Conservation (phyloP, 352 stramenopile genomes). For the Globisporangium parvum region DNA sequence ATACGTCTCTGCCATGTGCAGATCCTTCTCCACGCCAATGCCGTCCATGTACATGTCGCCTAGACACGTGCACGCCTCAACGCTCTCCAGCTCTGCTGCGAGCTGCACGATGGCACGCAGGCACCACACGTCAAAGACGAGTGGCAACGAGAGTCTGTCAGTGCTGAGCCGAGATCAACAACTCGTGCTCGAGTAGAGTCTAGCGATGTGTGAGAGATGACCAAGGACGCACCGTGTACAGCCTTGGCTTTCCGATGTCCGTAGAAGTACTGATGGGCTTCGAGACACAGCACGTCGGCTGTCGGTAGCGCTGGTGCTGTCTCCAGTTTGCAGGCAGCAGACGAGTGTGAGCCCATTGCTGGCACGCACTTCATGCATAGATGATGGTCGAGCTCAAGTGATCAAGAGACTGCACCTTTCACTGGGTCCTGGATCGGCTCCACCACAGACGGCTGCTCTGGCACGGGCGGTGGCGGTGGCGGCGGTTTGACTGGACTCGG, state of each 20-base stretch:
- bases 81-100: conserved; percentile 38
- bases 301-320: neutral
- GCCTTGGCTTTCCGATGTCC: conserved; percentile 35
- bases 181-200: neutral
- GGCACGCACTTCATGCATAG: neutral
- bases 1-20: conserved; percentile 49
- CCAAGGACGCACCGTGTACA: conserved; percentile 42
- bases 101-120: conserved; percentile 16
- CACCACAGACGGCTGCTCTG: conserved; percentile 1
- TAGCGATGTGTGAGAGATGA: neutral
- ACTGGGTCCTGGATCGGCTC: neutral
- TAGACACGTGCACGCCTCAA: conserved; percentile 49
- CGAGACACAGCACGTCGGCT: conserved; percentile 36
- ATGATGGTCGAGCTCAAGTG: too few relatives aligned
- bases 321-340: neutral
- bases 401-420: too few relatives aligned
- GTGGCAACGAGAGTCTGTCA: neutral
- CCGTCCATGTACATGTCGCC: conserved; percentile 54
- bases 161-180: too few relatives aligned
- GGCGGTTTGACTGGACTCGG: conserved; percentile 31
- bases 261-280: conserved; percentile 62
- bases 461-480: conserved; percentile 8
- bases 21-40: conserved; percentile 40
- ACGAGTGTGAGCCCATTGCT: neutral
- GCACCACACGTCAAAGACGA: neutral